These are phyloP conservation scores for Ascochyta fabae DNA, from an alignment of 2,329 filamentous ascomycete species.

Conservation along the genomic window DNA sequence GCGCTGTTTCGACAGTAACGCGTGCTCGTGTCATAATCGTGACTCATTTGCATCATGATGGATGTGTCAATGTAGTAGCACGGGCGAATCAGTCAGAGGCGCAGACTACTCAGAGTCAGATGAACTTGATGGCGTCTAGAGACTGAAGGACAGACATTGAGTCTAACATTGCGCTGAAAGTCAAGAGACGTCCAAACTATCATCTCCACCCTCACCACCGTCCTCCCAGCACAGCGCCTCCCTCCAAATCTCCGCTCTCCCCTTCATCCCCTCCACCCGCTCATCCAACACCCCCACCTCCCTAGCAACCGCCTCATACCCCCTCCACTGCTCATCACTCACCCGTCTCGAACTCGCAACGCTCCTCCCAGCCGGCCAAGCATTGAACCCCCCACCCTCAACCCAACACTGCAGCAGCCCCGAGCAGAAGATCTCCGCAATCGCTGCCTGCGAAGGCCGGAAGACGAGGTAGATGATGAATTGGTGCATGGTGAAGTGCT, in stretches of 20 bases:
- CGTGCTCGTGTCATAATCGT: neutral
- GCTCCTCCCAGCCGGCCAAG: slow-evolving; percentile 36
- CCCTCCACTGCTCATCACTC: slow-evolving; percentile 20
- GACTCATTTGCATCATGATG: neutral
- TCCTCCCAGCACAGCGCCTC: slow-evolving; percentile 27
- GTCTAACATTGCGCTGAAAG: neutral
- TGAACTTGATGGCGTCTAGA: too few relatives aligned
- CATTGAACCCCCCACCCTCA: slow-evolving; percentile 39
- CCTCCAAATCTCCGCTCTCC: slow-evolving; percentile 25
- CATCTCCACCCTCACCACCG: slow-evolving; percentile 12
- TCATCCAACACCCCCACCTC: slow-evolving; percentile 16
- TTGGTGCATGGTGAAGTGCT: slow-evolving; percentile 36
- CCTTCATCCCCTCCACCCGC: slow-evolving; percentile 22
- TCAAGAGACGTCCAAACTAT: neutral
- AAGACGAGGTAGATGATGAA: slow-evolving; percentile 40
- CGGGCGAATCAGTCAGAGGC: too few relatives aligned
- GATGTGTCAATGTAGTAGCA: neutral
- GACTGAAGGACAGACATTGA: neutral
- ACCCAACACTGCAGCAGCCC: slow-evolving; percentile 38
- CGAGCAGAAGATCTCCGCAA: slow-evolving; percentile 42
- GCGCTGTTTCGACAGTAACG: neutral
- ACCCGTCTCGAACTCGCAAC: slow-evolving; percentile 28
- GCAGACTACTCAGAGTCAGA: too few relatives aligned
- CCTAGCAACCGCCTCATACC: slow-evolving; percentile 18
- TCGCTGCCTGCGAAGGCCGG: slow-evolving; percentile 25